A percentile compares a stretch with the other conserved stretches of the same genome.
Conservation (phyloP, 345 rosid species). For the Lepidium aucheri region DNA sequence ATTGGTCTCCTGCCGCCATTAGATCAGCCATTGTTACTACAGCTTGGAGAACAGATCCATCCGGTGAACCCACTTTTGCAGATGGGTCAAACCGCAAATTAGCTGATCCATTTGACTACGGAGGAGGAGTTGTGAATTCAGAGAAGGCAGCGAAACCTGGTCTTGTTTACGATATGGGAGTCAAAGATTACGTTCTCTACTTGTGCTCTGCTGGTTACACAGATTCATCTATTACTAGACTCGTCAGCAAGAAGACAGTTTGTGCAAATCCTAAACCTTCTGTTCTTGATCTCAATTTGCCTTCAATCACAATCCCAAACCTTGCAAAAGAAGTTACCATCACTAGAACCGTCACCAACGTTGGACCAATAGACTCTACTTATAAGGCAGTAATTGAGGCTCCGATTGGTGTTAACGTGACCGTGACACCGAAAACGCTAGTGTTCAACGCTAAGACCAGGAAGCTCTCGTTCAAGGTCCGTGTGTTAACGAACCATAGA, state of each 20-base stretch:
- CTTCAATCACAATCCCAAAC: constrained; percentile 34
- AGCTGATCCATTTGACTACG: constrained; percentile 49
- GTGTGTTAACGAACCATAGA: constrained; percentile 21
- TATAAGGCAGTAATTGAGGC: constrained; percentile 23
- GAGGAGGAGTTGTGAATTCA: constrained; percentile 62
- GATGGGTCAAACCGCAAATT: constrained; percentile 27
- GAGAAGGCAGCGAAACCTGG: constrained; percentile 51
- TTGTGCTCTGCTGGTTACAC: constrained; percentile 41
- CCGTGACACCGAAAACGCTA: constrained; percentile 17
- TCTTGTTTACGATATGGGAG: constrained; percentile 44
- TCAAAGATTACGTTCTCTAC: constrained; percentile 38
- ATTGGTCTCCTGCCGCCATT: constrained; percentile 39
- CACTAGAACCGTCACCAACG: constrained; percentile 41
- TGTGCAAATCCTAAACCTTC: constrained; percentile 23
- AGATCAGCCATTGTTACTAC: constrained; percentile 40
- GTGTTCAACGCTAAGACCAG: constrained; percentile 20
- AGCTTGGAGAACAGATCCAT: constrained; percentile 32
- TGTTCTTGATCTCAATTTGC: constrained; percentile 38
- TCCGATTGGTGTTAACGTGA: constrained; percentile 23
- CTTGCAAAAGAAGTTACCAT: constrained; percentile 7
- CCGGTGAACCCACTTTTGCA: constrained; percentile 33
- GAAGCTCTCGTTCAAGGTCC: constrained; percentile 17
- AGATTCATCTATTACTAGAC: constrained; percentile 40
- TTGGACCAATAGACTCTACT: constrained; percentile 28
- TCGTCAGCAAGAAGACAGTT: constrained; percentile 22